Evolutionary conservation across 2,329 filamentous ascomycete genomes (phyloP).

Genomic region (Exophiala spinifera): DNA sequence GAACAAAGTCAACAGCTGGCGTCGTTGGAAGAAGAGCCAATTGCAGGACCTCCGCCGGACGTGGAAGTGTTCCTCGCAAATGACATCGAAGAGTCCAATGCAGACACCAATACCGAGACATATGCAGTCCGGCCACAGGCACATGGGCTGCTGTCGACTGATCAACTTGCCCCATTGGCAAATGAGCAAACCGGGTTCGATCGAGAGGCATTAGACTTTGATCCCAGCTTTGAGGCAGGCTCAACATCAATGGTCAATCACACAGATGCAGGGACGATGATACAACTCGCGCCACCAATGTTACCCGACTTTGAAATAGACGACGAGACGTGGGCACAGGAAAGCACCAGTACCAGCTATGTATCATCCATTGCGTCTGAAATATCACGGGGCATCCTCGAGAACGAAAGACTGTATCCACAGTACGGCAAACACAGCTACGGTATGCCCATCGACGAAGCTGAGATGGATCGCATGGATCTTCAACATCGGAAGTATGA

Average conservation of each 20-base stretch:
- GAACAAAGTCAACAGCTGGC: too few species aligned
- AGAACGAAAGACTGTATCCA: constrained; percentile 19
- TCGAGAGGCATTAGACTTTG: too few species aligned
- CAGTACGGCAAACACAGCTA: constrained; percentile 20
- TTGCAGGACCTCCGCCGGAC: too few species aligned
- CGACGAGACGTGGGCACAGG: constrained; percentile 8
- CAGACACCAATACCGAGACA: too few species aligned
- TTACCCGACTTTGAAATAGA: constrained; percentile 9
- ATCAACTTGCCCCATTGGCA: too few species aligned
- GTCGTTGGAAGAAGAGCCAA: too few species aligned
- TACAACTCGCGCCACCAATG: constrained; percentile 6
- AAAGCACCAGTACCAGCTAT: constrained; percentile 15
- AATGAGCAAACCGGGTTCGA: too few species aligned
- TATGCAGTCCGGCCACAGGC: too few species aligned
- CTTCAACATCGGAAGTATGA: constrained; percentile 20
- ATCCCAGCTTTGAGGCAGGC: background rate
- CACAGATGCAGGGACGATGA: background rate
- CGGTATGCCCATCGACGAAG: constrained; percentile 23
- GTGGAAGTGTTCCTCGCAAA: too few species aligned
- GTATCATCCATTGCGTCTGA: constrained; percentile 19
- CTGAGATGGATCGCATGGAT: constrained; percentile 24
- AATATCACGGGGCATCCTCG: constrained; percentile 17
- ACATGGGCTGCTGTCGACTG: too few species aligned
- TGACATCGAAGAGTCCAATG: too few species aligned
- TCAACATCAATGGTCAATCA: background rate